Conservation (phyloP, 306 rosid species). For the Sphenostylis stenocarpa region DNA sequence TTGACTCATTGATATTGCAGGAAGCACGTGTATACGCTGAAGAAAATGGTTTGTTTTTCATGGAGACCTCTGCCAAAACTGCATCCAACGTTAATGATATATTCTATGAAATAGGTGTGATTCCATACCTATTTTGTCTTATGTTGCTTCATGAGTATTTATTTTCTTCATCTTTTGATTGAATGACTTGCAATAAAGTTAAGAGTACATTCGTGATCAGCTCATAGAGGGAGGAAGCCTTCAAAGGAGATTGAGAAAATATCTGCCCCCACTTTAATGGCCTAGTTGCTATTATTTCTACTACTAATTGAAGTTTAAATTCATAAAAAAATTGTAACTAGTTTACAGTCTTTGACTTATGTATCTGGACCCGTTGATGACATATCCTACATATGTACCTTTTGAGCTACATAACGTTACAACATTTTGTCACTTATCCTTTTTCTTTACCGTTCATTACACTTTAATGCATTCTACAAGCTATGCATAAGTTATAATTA, state of each 20-base stretch:
- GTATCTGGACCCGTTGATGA: background rate
- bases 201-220: background rate
- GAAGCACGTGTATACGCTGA: conserved; percentile 62
- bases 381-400: background rate
- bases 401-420: background rate
- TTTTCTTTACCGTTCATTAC: background rate
- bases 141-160: conserved; percentile 12
- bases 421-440: background rate
- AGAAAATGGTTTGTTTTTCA: conserved; percentile 62
- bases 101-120: conserved; percentile 60
- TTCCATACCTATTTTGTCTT: background rate
- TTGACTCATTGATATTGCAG: conserved; percentile 38
- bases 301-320: background rate
- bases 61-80: conserved; percentile 70
- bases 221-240: background rate
- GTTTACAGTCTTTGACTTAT: background rate
- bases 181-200: background rate
- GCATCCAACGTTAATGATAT: conserved; percentile 61
- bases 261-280: background rate
- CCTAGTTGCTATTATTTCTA: background rate
- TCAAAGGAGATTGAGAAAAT: conserved; percentile 5
- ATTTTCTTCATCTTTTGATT: background rate
- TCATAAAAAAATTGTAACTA: background rate
- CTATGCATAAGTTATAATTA: no score
- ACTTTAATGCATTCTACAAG: background rate